phyloP scores from a whole-genome alignment of 306 rosid species.

The Quercus agrifolia region DNA sequence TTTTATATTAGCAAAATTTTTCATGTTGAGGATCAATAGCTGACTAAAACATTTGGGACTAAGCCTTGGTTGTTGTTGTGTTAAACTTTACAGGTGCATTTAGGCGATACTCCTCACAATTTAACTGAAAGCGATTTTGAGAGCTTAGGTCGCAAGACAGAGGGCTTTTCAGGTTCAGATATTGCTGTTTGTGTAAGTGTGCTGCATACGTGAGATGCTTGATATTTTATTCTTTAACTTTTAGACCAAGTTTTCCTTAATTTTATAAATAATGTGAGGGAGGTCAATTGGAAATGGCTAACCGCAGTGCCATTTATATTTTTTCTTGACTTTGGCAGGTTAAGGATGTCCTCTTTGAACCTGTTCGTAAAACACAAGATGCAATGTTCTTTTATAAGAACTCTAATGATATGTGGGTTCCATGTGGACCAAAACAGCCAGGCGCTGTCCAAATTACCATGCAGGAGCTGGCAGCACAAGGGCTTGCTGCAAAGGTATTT shows the following conservation, averaged over 20 bases:
- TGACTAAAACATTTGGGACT: no score
- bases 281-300: background rate
- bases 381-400: constrained; percentile 84
- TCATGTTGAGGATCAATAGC: background rate
- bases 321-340: constrained; percentile 45
- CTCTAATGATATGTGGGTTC: constrained; percentile 71
- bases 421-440: constrained; percentile 91
- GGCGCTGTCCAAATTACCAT: constrained; percentile 70
- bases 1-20: constrained; percentile 3
- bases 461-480: constrained; percentile 83
- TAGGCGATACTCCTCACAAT: constrained; percentile 96
- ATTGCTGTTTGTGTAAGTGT: constrained; percentile 93
- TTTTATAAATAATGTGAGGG: background rate
- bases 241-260: background rate
- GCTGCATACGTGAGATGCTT: constrained; percentile 1
- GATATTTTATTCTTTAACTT: constrained; percentile 1
- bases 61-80: constrained; percentile 11
- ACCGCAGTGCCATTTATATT: background rate
- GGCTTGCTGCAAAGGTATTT: constrained; percentile 83
- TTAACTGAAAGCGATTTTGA: constrained; percentile 86
- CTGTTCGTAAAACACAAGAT: constrained; percentile 99
- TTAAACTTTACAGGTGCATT: constrained; percentile 74
- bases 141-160: constrained; percentile 71
- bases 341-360: constrained; percentile 97
- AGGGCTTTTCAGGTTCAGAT: constrained; percentile 98